These are phyloP conservation scores for Cladosporium sp. DNA, from an alignment of 2,329 filamentous ascomycete genomes.

Conservation along the genomic window DNA sequence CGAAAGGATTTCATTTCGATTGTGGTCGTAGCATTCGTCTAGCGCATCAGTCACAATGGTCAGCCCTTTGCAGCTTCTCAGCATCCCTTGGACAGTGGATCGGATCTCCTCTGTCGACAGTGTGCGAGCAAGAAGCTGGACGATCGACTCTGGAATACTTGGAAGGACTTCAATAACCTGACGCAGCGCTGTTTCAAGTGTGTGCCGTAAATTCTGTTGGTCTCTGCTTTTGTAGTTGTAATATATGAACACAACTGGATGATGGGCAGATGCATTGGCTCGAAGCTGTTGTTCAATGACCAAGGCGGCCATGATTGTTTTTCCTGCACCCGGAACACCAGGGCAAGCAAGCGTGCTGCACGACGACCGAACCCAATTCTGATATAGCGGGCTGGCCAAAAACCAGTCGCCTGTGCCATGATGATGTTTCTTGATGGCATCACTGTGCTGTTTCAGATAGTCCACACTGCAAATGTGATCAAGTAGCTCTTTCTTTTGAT, in stretches of 20 bases:
- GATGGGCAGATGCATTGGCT: no score
- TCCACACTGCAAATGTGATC: not conserved
- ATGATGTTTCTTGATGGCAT: not conserved
- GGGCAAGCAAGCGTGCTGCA: not conserved
- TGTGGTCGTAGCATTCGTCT: not conserved
- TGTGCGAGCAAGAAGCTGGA: not conserved
- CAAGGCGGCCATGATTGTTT: conserved; percentile 1
- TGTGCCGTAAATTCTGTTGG: not conserved
- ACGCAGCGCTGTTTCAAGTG: not conserved
- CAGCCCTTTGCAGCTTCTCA: not conserved
- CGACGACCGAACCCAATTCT: not conserved
- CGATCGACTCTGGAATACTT: not conserved
- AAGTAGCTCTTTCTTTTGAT: not conserved
- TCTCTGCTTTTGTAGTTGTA: not conserved
- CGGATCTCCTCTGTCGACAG: not conserved
- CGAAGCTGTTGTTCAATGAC: not conserved
- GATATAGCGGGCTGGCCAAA: not conserved
- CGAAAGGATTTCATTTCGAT: not conserved
- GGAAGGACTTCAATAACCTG: not conserved
- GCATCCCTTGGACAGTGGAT: not conserved
- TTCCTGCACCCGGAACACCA: not conserved
- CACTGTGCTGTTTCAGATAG: not conserved
- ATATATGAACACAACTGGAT: not conserved
- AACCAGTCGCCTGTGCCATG: not conserved
- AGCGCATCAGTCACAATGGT: not conserved